phyloP scores from a whole-genome alignment of 2,329 filamentous ascomycete genomes.

The Cytospora mali region DNA sequence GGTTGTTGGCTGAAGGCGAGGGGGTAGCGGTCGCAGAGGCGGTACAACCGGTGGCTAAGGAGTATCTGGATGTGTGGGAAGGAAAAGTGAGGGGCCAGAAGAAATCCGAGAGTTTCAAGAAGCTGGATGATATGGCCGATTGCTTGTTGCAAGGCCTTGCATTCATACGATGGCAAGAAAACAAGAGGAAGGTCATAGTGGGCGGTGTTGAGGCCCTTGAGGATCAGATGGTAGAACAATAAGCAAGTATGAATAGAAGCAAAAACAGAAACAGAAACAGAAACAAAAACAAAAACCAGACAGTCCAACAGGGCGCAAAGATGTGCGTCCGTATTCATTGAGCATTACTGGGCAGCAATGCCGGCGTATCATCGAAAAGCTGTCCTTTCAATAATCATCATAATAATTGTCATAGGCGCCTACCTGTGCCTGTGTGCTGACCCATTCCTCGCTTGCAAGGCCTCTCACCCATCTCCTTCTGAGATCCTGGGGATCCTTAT shows the following conservation, averaged over 20 bases:
- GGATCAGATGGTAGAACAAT: slow-evolving; percentile 26
- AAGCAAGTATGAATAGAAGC: neutral
- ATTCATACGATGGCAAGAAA: slow-evolving; percentile 75
- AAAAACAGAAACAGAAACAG: too few relatives aligned
- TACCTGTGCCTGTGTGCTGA: slow-evolving; percentile 63
- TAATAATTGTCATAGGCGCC: slow-evolving; percentile 59
- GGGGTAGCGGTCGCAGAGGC: slow-evolving; percentile 36
- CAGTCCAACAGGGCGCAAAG: neutral
- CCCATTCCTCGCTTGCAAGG: slow-evolving; percentile 62
- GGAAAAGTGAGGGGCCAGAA: slow-evolving; percentile 33
- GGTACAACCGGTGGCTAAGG: slow-evolving; percentile 40
- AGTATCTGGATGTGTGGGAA: slow-evolving; percentile 36
- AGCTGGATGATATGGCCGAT: slow-evolving; percentile 82
- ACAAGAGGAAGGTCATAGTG: slow-evolving; percentile 43
- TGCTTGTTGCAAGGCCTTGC: slow-evolving; percentile 76
- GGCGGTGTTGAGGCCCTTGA: slow-evolving; percentile 36
- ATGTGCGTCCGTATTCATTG: neutral
- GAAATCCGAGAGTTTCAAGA: slow-evolving; percentile 44
- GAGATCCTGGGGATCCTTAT: slow-evolving; percentile 66
- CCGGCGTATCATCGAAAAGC: slow-evolving; percentile 24
- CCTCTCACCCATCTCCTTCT: slow-evolving; percentile 59
- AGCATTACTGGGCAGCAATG: neutral
- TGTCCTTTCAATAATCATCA: slow-evolving; percentile 44
- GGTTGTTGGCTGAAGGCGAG: slow-evolving; percentile 49
- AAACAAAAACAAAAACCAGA: too few relatives aligned